A percentile compares a stretch with the other conserved stretches of the same genome.
Evolutionary conservation across 179 eudicot genomes (phyloP).

Genomic region (Gypsophila paniculata): DNA sequence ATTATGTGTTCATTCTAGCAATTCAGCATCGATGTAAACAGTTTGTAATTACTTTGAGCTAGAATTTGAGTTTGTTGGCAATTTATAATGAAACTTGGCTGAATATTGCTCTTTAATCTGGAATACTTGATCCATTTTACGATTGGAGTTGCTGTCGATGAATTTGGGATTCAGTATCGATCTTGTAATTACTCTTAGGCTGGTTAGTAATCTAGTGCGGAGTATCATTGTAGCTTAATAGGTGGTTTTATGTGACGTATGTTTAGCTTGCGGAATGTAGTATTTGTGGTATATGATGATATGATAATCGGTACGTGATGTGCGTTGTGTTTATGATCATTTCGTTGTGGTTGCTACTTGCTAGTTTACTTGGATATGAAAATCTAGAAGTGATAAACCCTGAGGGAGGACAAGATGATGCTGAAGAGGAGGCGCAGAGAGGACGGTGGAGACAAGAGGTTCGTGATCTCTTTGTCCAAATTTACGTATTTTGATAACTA

Average conservation of each 20-base stretch:
- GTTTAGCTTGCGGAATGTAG: neutral
- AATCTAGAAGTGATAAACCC: slow-evolving; percentile 47
- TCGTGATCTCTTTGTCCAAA: neutral
- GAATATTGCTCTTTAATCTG: neutral
- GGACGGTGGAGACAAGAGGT: slow-evolving; percentile 54
- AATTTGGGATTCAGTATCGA: too few species aligned
- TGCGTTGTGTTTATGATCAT: neutral
- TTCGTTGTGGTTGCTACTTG: slow-evolving; percentile 6
- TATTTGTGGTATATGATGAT: neutral
- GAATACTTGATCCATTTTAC: too few species aligned
- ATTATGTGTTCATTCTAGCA: neutral
- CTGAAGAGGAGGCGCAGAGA: slow-evolving; percentile 47
- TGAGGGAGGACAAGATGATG: slow-evolving; percentile 45
- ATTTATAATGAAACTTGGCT: neutral
- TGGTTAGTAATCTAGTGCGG: neutral
- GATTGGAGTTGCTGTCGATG: neutral
- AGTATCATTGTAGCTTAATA: too few species aligned
- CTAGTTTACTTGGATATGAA: slow-evolving; percentile 41
- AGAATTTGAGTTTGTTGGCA: neutral
- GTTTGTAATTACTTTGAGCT: neutral
- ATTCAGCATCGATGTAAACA: neutral
- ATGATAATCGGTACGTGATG: neutral
- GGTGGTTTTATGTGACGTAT: neutral
- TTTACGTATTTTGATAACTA: neutral
- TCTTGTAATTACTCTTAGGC: neutral